A percentile compares a stretch with the other conserved stretches of the same genome.
phyloP scores from a whole-genome alignment of 2,329 filamentous ascomycete genomes.

The Alternaria metachromatica region DNA sequence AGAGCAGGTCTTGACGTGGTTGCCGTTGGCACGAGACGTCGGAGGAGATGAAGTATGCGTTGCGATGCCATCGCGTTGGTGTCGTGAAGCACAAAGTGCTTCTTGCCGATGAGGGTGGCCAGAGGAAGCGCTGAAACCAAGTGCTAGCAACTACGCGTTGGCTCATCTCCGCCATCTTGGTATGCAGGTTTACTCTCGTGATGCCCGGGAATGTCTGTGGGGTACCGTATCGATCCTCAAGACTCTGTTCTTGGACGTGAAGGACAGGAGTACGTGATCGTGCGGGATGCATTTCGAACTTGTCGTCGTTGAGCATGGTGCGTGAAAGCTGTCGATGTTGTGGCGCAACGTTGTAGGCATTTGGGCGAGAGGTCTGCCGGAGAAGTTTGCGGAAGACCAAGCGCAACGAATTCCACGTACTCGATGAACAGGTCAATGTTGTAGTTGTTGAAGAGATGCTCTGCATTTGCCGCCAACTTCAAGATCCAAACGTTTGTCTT shows the following conservation, averaged over 20 bases:
- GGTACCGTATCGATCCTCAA: constrained; percentile 27
- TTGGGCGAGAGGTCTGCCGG: neutral
- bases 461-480: neutral
- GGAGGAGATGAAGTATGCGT: neutral
- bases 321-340: constrained; percentile 18
- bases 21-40: neutral
- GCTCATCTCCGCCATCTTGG: neutral
- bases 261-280: constrained; percentile 30
- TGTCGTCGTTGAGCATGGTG: constrained; percentile 18
- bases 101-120: neutral
- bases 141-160: neutral
- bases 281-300: constrained; percentile 32
- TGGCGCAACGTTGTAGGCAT: constrained; percentile 19
- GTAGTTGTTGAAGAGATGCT: neutral
- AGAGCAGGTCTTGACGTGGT: neutral
- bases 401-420: neutral
- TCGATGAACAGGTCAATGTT: neutral
- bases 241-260: constrained; percentile 21
- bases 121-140: neutral
- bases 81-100: neutral
- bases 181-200: constrained; percentile 14
- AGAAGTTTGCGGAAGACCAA: neutral
- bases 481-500: neutral
- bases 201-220: constrained; percentile 22
- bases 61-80: neutral